These are phyloP conservation scores for Leccinum subfulvum DNA, from an alignment of 1,284 basidiomycete genomes.

Conservation along the genomic window DNA sequence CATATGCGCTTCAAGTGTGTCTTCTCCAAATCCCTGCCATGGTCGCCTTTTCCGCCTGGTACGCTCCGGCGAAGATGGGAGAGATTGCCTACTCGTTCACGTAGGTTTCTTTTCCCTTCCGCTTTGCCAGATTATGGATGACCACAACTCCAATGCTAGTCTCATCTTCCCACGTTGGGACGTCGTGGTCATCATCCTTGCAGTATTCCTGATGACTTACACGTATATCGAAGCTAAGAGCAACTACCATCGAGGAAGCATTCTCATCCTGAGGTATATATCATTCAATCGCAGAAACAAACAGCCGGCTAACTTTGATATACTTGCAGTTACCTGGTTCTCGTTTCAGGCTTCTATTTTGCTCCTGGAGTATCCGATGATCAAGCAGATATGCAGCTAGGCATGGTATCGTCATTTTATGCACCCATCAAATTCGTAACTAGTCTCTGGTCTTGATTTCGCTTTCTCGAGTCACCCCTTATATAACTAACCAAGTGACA, in stretches of 20 bases:
- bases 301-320: conserved; percentile 4
- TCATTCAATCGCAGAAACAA: not conserved
- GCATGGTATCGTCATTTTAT: conserved; percentile 4
- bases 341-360: conserved; percentile 61
- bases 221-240: conserved; percentile 98
- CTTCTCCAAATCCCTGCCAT: conserved; percentile 97
- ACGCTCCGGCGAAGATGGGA: conserved; percentile 80
- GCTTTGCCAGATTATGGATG: not conserved
- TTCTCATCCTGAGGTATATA: conserved; percentile 85
- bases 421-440: conserved; percentile 11
- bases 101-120: conserved; percentile 45
- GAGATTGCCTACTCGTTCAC: conserved; percentile 86
- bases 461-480: conserved; percentile 1
- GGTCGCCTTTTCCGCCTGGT: conserved; percentile 97
- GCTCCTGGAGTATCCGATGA: conserved; percentile 39
- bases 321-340: conserved; percentile 51
- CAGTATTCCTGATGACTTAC: conserved; percentile 97
- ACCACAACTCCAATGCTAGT: conserved; percentile 40
- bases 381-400: conserved; percentile 16
- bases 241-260: conserved; percentile 95
- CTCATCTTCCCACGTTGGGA: conserved; percentile 99
- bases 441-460: conserved; percentile 22
- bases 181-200: conserved; percentile 90
- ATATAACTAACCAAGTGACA: not conserved
- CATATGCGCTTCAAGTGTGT: conserved; percentile 98